A percentile compares a stretch with the other conserved stretches of the same genome.
phyloP scores from a whole-genome alignment of 768 basidiomycete species.

The Cyathus striatus region DNA sequence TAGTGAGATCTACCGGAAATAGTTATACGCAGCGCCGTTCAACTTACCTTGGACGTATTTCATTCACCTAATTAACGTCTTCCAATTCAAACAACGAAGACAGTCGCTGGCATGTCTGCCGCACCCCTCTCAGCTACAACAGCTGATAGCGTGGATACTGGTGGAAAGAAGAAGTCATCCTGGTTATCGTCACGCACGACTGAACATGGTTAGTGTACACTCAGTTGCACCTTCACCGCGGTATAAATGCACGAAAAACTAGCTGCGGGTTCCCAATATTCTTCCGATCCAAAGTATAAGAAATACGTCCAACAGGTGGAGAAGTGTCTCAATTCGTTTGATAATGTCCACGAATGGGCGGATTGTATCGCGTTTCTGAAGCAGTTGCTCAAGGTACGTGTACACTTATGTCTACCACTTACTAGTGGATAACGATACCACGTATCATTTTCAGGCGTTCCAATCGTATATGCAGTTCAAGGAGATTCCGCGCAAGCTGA shows the following conservation, averaged over 20 bases:
- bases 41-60: not conserved
- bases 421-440: no score
- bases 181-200: constrained; percentile 37
- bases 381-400: constrained; percentile 78
- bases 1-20: no score
- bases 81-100: not conserved
- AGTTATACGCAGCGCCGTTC: no score
- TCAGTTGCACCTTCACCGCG: no score
- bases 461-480: constrained; percentile 93
- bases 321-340: constrained; percentile 87
- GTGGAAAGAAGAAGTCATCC: constrained; percentile 31
- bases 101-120: constrained; percentile 15
- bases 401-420: constrained; percentile 3
- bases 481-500: constrained; percentile 91
- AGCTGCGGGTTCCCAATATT: no score
- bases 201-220: constrained; percentile 42
- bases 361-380: constrained; percentile 98
- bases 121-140: constrained; percentile 20
- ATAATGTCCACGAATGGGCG: constrained; percentile 98
- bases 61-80: not conserved
- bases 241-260: no score
- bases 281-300: constrained; percentile 88
- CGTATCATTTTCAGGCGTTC: constrained; percentile 87
- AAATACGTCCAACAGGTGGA: constrained; percentile 93
- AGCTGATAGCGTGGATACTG: constrained; percentile 25